A percentile compares a stretch with the other conserved stretches of the same genome.
These are phyloP conservation scores for Fusarium musae DNA, from an alignment of 2,329 filamentous ascomycete species.

Conservation along the genomic window DNA sequence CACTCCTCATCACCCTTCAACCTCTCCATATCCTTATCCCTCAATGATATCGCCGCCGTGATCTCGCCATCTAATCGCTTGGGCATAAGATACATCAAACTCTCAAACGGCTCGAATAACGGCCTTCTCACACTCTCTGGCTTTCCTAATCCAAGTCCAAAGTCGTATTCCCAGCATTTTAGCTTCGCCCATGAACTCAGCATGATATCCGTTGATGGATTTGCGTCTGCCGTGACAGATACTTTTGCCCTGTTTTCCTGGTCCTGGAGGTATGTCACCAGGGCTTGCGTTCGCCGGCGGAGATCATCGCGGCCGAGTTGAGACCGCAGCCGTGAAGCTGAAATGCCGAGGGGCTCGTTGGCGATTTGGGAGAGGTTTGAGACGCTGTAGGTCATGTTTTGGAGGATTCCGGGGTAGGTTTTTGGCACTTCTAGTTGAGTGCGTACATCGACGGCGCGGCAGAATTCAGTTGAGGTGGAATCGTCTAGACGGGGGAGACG, in stretches of 20 bases:
- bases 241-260: slow-evolving; percentile 50
- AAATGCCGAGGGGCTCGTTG: slow-evolving; percentile 46
- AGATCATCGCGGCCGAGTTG: slow-evolving; percentile 52
- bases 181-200: slow-evolving; percentile 66
- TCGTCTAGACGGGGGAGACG: slow-evolving; percentile 51
- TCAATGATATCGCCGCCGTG: slow-evolving; percentile 56
- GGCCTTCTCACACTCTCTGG: slow-evolving; percentile 61
- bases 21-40: slow-evolving; percentile 58
- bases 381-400: slow-evolving; percentile 57
- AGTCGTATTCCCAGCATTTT: slow-evolving; percentile 58
- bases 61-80: slow-evolving; percentile 56
- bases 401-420: slow-evolving; percentile 60
- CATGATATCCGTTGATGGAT: slow-evolving; percentile 57
- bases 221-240: slow-evolving; percentile 50
- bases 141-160: slow-evolving; percentile 57
- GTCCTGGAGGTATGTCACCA: slow-evolving; percentile 54
- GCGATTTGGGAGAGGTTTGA: slow-evolving; percentile 45
- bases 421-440: slow-evolving; percentile 53
- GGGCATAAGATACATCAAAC: slow-evolving; percentile 63
- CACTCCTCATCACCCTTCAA: slow-evolving; percentile 58
- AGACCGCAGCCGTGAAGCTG: slow-evolving; percentile 54
- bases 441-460: slow-evolving; percentile 62
- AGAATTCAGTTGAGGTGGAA: slow-evolving; percentile 47
- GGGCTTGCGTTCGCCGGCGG: slow-evolving; percentile 50
- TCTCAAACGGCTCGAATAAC: slow-evolving; percentile 56